Evolutionary conservation across 2,329 filamentous ascomycete genomes (phyloP), one percentile per base, ranked within the genome.

Genomic region (Acrodontium crateriforme): DNA sequence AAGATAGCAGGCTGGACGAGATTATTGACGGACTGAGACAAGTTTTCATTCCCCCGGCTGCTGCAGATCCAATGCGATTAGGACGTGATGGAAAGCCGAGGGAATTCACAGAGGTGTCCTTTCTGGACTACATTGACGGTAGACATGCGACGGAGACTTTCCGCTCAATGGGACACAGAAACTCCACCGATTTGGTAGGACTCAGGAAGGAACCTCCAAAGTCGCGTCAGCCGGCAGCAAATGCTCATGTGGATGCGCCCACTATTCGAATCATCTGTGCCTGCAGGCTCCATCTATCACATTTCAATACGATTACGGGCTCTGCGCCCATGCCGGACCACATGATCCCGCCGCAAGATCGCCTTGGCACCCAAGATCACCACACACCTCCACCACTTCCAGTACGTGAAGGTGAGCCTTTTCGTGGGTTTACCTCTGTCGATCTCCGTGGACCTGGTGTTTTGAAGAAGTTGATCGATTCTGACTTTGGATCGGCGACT

Each of bases 1-100:
- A 50, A 4, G 48, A 52, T 25, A 33, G 18, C 15, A 37, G 39
- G 11, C 29, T 50, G 18, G 39, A 44, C 7, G 47, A 52, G 26
- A 22, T 50, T 13, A 39, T 50, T 10, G 41, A 46, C 25, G 41
- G 47, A 4, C 33, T 52, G 9, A 31, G 46, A 9, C 31, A 41
- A 24, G 40, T 44, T 14, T 52, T 38, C 34, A 28, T 42, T 15
- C 39, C 41, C 17, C 26, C 32, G n/a, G 29, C 24, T 15, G 28
- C 18, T 13, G 18, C 18, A 29, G 24, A 11, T 10, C 16, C n/a
- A 11, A 22, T 13, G 12, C 16, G 15, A 28, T 18, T 11, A 12
- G 26, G 15, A 15, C n/a, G 20, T 5, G 10, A n/a, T 4, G 20
- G 20, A 5, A 22, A 8, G 10, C 8, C 20, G n/a, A n/a, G n/a